Base-by-base conservation (phyloP, 2,329 filamentous ascomycete genomes). In the Exophiala sp. region DNA sequence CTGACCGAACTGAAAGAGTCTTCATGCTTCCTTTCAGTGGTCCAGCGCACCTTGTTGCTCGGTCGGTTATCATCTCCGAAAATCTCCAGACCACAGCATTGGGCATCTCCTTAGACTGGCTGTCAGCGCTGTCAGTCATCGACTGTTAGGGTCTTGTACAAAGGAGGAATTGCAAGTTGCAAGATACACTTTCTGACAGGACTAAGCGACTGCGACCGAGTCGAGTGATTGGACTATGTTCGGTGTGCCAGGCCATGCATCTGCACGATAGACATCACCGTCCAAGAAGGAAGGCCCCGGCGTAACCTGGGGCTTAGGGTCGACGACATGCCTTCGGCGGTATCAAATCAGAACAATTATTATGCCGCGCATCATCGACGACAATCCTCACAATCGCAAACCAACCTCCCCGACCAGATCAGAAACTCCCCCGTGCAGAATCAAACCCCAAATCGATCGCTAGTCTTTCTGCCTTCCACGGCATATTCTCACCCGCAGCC, bases 401-500 rank as follows among this genome's bases (percentile, higher is more conserved):
- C 54, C 7, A 58, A 53, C 29, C 49, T 62, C 34, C 44, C 56
- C 5, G 60, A 62, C 46, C 57, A 55, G 44, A 47, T 54, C 45
- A 57, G 48, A 44, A 48, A 38, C n/a, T 36, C 50, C 16, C 46
- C 41, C 12, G 41, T 56, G 39, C 54, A 57, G 33, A 32, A 47
- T 18, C 52, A 57, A 39, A 53, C 57, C 9, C 58, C 61, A 2
- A 51, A 54, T 18, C 48, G 42, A 38, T 61, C 62, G 5, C 45
- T 57, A 12, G 58, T 57, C 21, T 60, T 56, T 24, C 57, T 64
- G 35, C 62, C 62, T 4, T 55, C 62, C 7, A 62, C 60, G 14
- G 51, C 59, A 33, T 64, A 62, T 51, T 52, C 63, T 38, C 60
- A 62, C 58, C 58, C 60, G 39, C 60, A 63, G 47, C 58, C 63